These are phyloP conservation scores for Suillus bovinus DNA, from an alignment of 768 basidiomycete genomes.

Conservation along the genomic window DNA sequence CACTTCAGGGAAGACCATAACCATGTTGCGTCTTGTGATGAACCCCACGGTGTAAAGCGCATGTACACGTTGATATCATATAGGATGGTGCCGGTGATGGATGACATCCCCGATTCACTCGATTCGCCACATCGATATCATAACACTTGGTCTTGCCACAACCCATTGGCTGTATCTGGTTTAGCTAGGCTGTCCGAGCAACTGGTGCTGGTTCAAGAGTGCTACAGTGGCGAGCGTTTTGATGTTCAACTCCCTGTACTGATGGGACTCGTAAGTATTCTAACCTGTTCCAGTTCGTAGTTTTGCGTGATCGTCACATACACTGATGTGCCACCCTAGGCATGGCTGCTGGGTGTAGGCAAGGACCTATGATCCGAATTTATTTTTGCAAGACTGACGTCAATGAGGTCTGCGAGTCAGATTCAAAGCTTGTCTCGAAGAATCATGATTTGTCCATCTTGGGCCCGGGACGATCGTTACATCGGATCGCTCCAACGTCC, in stretches of 20 bases:
- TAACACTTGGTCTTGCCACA: background rate
- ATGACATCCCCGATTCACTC: background rate
- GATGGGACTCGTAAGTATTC: background rate
- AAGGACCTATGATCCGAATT: background rate
- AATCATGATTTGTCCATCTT: background rate
- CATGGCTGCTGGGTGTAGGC: background rate
- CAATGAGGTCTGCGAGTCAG: background rate
- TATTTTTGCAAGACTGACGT: background rate
- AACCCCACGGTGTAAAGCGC: background rate
- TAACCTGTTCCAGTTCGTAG: background rate
- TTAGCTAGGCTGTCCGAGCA: background rate
- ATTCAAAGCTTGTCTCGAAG: background rate
- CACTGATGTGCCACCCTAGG: background rate
- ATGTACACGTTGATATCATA: background rate
- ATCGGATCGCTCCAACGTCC: background rate
- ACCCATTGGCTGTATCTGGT: background rate
- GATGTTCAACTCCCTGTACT: background rate
- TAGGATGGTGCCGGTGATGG: background rate
- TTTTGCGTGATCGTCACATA: background rate
- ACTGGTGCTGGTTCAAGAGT: background rate
- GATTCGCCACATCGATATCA: background rate
- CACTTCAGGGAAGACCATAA: too few relatives aligned
- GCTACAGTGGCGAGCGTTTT: background rate
- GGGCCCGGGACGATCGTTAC: background rate
- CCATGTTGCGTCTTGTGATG: background rate